Percentiles rank a stretch among this genome's conserved stretches.
Evolutionary conservation across 306 rosid species (phyloP).

Genomic region (Casuarina glauca): DNA sequence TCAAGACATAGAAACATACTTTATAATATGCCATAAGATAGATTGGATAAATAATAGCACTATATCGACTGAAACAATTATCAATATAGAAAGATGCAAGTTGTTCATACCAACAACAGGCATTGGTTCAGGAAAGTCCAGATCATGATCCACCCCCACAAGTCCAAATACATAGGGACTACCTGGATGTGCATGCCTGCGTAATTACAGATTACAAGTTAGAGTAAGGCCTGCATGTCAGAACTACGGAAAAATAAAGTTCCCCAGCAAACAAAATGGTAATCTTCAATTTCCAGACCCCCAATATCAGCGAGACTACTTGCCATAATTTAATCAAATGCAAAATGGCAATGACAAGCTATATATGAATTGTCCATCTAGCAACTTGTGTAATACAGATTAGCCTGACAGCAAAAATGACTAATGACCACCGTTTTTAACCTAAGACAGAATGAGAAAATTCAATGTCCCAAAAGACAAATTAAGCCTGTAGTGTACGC

Average conservation of each 20-base stretch:
- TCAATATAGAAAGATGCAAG: constrained; percentile 1
- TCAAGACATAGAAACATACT: neutral
- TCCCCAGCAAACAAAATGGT: neutral
- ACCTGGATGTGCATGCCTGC: constrained; percentile 99
- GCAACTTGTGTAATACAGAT: neutral
- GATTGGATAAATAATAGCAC: neutral
- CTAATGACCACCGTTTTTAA: neutral
- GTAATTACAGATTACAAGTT: constrained; percentile 26
- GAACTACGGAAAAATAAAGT: neutral
- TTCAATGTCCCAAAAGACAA: neutral
- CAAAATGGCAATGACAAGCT: neutral
- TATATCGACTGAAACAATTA: constrained; percentile 8
- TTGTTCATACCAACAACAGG: constrained; percentile 78
- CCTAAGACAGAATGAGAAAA: neutral
- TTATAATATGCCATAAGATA: neutral
- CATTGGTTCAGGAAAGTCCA: constrained; percentile 98
- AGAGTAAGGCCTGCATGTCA: constrained; percentile 21
- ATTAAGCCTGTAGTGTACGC: neutral
- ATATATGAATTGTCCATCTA: constrained; percentile 1
- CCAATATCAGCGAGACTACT: neutral
- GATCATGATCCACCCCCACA: constrained; percentile 84
- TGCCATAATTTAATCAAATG: constrained; percentile 2
- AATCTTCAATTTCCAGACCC: neutral
- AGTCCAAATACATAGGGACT: constrained; percentile 96
- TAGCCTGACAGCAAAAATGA: neutral